Base-by-base conservation (phyloP, 208 protist species). In the Herpetomonas tarakana region DNA sequence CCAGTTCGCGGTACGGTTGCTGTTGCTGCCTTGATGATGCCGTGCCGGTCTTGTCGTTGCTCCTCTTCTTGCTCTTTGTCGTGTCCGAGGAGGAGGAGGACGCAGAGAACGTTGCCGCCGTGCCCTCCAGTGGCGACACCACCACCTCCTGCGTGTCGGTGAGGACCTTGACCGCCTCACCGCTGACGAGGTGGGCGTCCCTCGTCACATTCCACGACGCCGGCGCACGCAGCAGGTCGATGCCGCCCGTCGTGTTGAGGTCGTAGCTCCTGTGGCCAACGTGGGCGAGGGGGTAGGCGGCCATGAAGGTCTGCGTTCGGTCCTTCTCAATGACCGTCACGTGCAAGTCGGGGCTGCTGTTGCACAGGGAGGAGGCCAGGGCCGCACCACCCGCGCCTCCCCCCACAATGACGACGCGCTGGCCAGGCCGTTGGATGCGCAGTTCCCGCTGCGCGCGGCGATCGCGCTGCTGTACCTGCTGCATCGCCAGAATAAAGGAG, bases 231-330 rank as follows among this genome's bases (percentile, higher is more conserved):
- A 92, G 52, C 4, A 78, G 67, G 58, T 95, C 84, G 1, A 86
- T 41, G 41, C 74, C 83, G 25, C 86, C 79, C 1, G 82, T 82
- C 14, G 81, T 90, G 60, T 82, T 85, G 2, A 93, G 49, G 64
- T 95, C 89, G 69, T 95, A 95, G 74, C 89, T 95, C 29, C 89
- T 80, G 70, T 92, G 83, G 0, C 89, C 89, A 11, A 91, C 89
- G 52, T 89, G 76, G 0, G 89, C 89, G 50, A 90, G 76, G 3
- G 86, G 73, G 3, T 85, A 69, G 21, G 79, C 63, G 2, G 68
- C 89, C 2, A 74, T 60, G 58, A 93, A 95, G 9, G 62, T 57
- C 55, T 91, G 85, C 50, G 74, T 71, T 44, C 57, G 39, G 18
- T 92, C 80, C 30, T 69, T 70, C 61, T 95, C 89, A 61, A 95